A percentile compares a stretch with the other conserved stretches of the same genome.
These are phyloP conservation scores for Candida broadrunensis DNA, from an alignment of 805 yeast species.

Conservation along the genomic window DNA sequence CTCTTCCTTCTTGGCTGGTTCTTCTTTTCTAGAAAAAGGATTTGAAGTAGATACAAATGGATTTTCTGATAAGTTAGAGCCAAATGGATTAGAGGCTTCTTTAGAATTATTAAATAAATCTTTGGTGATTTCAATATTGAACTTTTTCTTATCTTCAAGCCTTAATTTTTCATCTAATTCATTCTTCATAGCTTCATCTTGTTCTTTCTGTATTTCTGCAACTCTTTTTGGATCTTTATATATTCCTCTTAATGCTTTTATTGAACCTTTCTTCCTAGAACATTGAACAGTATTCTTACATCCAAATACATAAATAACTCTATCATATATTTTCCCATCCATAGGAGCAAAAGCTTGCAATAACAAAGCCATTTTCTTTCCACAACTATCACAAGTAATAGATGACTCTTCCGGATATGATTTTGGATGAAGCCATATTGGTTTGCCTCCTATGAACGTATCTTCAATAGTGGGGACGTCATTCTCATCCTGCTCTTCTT, in stretches of 20 bases:
- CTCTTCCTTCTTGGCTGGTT: constrained; percentile 9
- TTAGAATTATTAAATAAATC: constrained; percentile 27
- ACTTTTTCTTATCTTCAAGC: constrained; percentile 42
- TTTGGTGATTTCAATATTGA: constrained; percentile 38
- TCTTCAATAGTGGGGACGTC: constrained; percentile 46
- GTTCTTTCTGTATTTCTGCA: constrained; percentile 34
- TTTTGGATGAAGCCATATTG: constrained; percentile 61
- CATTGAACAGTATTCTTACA: constrained; percentile 61
- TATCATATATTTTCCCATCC: constrained; percentile 67
- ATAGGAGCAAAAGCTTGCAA: constrained; percentile 82
- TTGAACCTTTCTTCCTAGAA: constrained; percentile 63
- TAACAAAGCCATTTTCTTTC: constrained; percentile 57
- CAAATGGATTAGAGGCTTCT: constrained; percentile 24
- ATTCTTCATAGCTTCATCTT: constrained; percentile 23
- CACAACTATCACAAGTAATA: constrained; percentile 66
- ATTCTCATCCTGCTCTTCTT: constrained; percentile 35
- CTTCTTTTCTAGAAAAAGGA: constrained; percentile 25
- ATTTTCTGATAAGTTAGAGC: constrained; percentile 33
- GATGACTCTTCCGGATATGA: constrained; percentile 55
- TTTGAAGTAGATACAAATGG: constrained; percentile 22
- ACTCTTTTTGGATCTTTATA: constrained; percentile 54
- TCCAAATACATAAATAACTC: constrained; percentile 76
- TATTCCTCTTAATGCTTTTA: constrained; percentile 77
- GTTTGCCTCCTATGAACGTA: constrained; percentile 76
- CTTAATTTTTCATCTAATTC: constrained; percentile 39